These are phyloP conservation scores for Lepidium campestre DNA, from an alignment of 441 rosid species.

Conservation along the genomic window DNA sequence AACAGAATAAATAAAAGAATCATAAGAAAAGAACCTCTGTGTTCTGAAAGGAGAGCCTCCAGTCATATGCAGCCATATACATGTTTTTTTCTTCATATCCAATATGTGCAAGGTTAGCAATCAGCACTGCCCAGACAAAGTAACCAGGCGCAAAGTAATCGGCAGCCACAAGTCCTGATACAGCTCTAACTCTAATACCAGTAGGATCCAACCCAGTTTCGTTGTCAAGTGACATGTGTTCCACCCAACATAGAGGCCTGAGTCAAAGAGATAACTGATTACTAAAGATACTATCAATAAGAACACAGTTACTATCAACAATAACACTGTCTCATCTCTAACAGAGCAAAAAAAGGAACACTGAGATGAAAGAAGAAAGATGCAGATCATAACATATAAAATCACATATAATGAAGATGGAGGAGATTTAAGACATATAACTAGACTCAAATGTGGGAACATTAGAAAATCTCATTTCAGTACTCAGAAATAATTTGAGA, in stretches of 20 bases:
- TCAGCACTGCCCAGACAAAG: slow-evolving; percentile 98
- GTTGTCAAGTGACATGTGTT: slow-evolving; percentile 94
- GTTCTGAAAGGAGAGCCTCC: slow-evolving; percentile 95
- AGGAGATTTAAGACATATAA: neutral
- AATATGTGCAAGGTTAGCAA: slow-evolving; percentile 86
- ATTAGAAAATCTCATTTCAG: neutral
- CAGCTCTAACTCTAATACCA: slow-evolving; percentile 80
- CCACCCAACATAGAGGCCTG: slow-evolving; percentile 98
- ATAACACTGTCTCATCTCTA: neutral
- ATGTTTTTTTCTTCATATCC: slow-evolving; percentile 96
- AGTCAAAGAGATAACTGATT: slow-evolving; percentile 5
- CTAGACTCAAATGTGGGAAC: neutral
- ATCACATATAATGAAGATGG: neutral
- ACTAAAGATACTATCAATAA: neutral
- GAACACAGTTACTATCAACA: neutral
- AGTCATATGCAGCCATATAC: slow-evolving; percentile 97
- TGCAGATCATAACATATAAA: neutral
- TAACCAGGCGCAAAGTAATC: slow-evolving; percentile 96
- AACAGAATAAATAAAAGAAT: neutral
- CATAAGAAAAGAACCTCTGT: slow-evolving; percentile 56
- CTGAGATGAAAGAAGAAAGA: neutral
- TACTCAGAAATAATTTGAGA: neutral
- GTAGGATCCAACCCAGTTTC: slow-evolving; percentile 94
- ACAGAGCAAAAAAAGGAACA: neutral
- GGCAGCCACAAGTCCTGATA: slow-evolving; percentile 94